Base-by-base conservation (phyloP, 2,329 filamentous ascomycete genomes). In the Ramichloridium luteum region DNA sequence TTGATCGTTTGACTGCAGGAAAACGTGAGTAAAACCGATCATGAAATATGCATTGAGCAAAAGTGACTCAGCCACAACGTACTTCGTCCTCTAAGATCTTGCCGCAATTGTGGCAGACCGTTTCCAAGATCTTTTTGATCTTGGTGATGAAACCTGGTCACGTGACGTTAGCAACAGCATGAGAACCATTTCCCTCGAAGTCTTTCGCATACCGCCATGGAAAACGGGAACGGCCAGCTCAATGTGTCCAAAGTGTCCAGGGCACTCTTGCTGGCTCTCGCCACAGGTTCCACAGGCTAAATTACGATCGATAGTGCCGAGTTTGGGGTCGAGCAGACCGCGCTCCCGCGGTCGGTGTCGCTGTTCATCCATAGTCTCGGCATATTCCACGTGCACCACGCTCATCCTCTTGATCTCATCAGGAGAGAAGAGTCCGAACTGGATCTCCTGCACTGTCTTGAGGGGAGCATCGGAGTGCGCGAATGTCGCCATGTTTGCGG, bases 331-430 rank as follows among this genome's bases (percentile, higher is more conserved):
- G 57, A 96, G 96, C 47, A 96, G 69, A 53, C 90, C 90, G 55
- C 80, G 79, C 40, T 90, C 80, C 47, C 90, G 84, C 43, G 90
- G 90, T 57, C 83, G 83, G 46, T 82, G 78, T 53, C 86, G 81
- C 59, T 80, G 80, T 61, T 98, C 90, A 55, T 98, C 90, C 90
- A 98, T 94, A 16, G 90, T 96, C 67, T 98, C 90, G n/a, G 90
- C 86, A 56, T 94, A 96, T 58, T 90, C 73, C 57, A 98, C 88
- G 58, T 93, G 83, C 48, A 78, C 81, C 43, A 96, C 88, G 62
- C 86, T 94, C 84, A 96, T 92, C 53, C 80, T 86, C 69, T 98
- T 96, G 62, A 96, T 93, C 67, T 98, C 92, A 59, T 98, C 90
- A 15, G 90, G 90, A 20, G 90, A 93, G 61, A 98, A 74, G 56